Evolutionary conservation across 805 yeast species (phyloP).

Genomic region (Candida odintsovae): DNA sequence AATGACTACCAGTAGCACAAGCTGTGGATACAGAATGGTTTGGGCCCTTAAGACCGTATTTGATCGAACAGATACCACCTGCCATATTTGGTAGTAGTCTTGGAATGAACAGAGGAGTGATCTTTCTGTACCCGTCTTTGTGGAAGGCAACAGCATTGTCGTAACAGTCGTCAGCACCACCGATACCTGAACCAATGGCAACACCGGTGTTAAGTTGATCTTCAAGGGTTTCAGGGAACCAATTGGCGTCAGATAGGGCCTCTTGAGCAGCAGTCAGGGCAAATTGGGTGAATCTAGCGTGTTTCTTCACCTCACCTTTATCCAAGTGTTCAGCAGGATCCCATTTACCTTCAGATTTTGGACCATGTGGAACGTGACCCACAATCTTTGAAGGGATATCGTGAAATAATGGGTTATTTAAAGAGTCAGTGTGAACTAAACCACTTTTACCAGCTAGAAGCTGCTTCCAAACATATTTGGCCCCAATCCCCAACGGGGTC

Average conservation of each 20-base stretch:
- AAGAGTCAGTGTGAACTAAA: conserved; percentile 42
- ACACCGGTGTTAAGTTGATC: conserved; percentile 51
- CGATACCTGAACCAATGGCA: conserved; percentile 91
- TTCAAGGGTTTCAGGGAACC: conserved; percentile 34
- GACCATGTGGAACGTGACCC: conserved; percentile 62
- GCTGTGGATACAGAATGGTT: conserved; percentile 89
- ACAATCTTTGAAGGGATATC: conserved; percentile 68
- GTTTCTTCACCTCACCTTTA: conserved; percentile 38
- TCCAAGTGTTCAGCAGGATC: conserved; percentile 44
- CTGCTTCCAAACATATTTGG: conserved; percentile 44
- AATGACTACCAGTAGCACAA: conserved; percentile 93
- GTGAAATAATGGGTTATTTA: conserved; percentile 27
- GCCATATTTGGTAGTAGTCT: conserved; percentile 87
- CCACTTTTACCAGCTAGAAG: conserved; percentile 53
- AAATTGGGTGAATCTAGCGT: conserved; percentile 71
- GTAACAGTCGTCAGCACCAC: conserved; percentile 70
- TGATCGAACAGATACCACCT: conserved; percentile 82
- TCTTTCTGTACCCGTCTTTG: conserved; percentile 53
- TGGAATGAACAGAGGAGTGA: conserved; percentile 86
- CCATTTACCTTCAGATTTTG: conserved; percentile 42
- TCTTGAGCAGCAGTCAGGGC: conserved; percentile 73
- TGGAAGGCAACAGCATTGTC: conserved; percentile 52
- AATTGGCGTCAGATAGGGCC: conserved; percentile 66
- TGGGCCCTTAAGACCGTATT: conserved; percentile 74
- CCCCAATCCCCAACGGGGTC: conserved; percentile 81